phyloP scores from a whole-genome alignment of 257 asterid species.

The Craterostigma plantagineum region DNA sequence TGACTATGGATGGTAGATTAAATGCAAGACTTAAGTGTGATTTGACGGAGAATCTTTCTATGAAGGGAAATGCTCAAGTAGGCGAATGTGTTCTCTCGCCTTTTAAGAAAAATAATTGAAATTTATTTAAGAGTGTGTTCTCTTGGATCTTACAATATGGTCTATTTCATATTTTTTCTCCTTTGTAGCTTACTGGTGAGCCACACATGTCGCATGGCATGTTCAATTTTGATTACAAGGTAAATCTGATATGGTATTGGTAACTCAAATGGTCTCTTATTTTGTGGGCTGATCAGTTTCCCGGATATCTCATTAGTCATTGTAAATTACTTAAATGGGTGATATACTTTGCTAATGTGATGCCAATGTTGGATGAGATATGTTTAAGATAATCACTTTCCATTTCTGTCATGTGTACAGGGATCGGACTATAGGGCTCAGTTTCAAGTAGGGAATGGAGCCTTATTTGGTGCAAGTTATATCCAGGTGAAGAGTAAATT shows the following conservation, averaged over 20 bases:
- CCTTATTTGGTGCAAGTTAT: constrained; percentile 79
- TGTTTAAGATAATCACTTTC: constrained; percentile 8
- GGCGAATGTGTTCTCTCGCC: constrained; percentile 7
- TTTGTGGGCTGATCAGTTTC: neutral
- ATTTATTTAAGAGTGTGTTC: neutral
- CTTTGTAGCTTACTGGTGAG: constrained; percentile 67
- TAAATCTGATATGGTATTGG: constrained; percentile 13
- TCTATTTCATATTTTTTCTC: neutral
- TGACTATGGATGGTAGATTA: constrained; percentile 83
- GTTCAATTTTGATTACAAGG: constrained; percentile 95
- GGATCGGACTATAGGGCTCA: constrained; percentile 79
- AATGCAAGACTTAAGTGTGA: constrained; percentile 90
- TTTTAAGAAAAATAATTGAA: constrained; percentile 3
- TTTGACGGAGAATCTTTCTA: constrained; percentile 64
- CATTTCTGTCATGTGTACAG: constrained; percentile 17
- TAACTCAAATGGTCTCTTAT: neutral
- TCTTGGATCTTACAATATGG: neutral
- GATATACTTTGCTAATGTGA: too few species aligned
- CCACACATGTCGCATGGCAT: constrained; percentile 94
- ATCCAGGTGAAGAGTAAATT: constrained; percentile 48
- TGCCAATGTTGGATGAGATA: neutral
- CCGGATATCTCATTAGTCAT: too few species aligned
- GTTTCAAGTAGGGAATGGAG: constrained; percentile 76
- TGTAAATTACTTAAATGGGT: too few species aligned
- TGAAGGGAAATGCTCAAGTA: constrained; percentile 91